Evolutionary conservation across 352 stramenopile genomes (phyloP).

Genomic region (Saprolegnia parasitica): DNA sequence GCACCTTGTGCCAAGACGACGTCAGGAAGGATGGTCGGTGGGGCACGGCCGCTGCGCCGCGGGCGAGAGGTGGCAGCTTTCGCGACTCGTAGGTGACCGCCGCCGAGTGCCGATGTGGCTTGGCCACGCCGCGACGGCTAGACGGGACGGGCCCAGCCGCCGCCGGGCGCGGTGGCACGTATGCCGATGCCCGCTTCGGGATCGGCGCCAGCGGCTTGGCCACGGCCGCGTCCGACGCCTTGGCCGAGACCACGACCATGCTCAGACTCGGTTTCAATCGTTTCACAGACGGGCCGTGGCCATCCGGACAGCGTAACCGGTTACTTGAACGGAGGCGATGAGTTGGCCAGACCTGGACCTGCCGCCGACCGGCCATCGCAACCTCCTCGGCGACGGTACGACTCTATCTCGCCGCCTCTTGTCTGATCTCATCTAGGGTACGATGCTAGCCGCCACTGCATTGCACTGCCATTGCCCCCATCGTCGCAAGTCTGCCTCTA

Average conservation of each 20-base stretch:
- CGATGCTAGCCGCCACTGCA: background rate
- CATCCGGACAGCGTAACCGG: background rate
- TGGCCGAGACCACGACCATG: background rate
- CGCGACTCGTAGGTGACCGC: background rate
- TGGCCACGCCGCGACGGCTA: background rate
- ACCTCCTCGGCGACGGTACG: conserved; percentile 5
- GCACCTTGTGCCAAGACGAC: background rate
- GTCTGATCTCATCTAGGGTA: background rate
- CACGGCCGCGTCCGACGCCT: background rate
- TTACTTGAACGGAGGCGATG: background rate
- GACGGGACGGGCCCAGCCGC: too few species aligned
- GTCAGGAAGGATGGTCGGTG: too few species aligned
- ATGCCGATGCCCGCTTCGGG: background rate
- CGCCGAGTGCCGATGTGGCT: background rate
- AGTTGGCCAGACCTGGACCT: conserved; percentile 9
- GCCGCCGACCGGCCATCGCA: background rate
- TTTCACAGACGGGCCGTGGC: background rate
- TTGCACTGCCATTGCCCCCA: conserved; percentile 1
- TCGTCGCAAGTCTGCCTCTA: background rate
- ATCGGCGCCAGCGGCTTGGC: background rate
- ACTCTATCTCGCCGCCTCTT: background rate
- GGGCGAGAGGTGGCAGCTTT: too few species aligned
- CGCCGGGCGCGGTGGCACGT: too few species aligned
- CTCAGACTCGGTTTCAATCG: background rate
- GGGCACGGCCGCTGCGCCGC: too few species aligned